Evolutionary conservation across 257 asterid genomes (phyloP).

Genomic region (Penstemon eatonii): DNA sequence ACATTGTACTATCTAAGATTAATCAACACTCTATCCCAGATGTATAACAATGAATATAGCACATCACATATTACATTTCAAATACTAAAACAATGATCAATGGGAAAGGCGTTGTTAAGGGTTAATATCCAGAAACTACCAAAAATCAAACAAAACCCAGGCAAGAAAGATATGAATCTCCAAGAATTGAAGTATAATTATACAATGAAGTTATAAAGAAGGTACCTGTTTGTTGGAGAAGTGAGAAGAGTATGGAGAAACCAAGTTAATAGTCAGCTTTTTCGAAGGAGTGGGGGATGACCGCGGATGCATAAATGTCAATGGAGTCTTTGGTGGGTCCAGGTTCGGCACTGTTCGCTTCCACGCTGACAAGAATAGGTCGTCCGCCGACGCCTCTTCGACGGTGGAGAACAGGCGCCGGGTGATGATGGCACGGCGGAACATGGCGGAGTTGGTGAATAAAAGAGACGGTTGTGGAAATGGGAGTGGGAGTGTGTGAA

Average conservation of each 20-base stretch:
- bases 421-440: constrained; percentile 35
- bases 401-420: constrained; percentile 43
- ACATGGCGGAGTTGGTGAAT: constrained; percentile 29
- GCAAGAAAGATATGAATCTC: too few species aligned
- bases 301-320: constrained; percentile 46
- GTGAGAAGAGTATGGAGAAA: constrained; percentile 41
- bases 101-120: too few species aligned
- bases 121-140: too few species aligned
- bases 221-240: constrained; percentile 49
- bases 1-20: not conserved
- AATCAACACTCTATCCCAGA: not conserved
- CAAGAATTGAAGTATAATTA: too few species aligned
- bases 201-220: not conserved
- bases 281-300: constrained; percentile 44
- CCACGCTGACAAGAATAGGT: constrained; percentile 52
- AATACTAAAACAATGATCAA: too few species aligned
- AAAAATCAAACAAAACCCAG: too few species aligned
- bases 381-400: constrained; percentile 34
- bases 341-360: constrained; percentile 42
- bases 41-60: not conserved
- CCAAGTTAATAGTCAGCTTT: constrained; percentile 50
- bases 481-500: too few species aligned
- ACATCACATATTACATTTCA: not conserved
- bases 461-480: too few species aligned
- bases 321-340: constrained; percentile 61